These are phyloP conservation scores for Globisporangium orthogonon DNA, from an alignment of 352 stramenopile species.

Conservation along the genomic window DNA sequence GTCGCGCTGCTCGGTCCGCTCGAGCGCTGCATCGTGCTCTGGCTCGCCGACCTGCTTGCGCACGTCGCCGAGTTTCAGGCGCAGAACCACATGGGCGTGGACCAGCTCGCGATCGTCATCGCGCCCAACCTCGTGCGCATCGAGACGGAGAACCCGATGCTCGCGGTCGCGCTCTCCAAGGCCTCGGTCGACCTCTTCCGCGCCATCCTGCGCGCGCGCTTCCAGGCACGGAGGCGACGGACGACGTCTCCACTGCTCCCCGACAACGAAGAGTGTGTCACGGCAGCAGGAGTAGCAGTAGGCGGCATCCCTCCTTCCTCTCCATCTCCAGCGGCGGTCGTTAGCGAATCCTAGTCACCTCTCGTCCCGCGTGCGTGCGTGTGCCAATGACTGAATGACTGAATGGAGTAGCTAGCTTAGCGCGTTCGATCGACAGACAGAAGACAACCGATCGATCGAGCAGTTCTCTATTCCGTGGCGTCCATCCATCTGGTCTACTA, in stretches of 20 bases:
- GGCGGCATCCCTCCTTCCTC: background rate
- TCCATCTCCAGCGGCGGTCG: no score
- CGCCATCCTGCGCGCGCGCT: slow-evolving; percentile 35
- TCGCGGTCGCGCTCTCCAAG: slow-evolving; percentile 82
- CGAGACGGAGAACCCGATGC: slow-evolving; percentile 79
- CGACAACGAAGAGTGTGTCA: background rate
- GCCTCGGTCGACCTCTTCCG: slow-evolving; percentile 77
- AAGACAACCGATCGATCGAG: no score
- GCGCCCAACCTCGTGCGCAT: slow-evolving; percentile 86
- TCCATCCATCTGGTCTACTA: no score
- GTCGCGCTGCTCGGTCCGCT: slow-evolving; percentile 42
- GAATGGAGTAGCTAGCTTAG: background rate
- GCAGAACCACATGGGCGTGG: slow-evolving; percentile 86
- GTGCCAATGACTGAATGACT: no score
- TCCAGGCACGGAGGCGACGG: slow-evolving; percentile 15
- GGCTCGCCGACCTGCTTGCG: slow-evolving; percentile 79
- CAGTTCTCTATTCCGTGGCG: no score
- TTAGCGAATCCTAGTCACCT: slow-evolving; percentile 1
- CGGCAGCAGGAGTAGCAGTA: background rate
- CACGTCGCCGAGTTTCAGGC: slow-evolving; percentile 62
- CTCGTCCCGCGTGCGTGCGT: background rate
- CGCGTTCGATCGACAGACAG: no score
- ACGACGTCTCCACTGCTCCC: no score
- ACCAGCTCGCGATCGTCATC: slow-evolving; percentile 88
- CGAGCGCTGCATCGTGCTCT: slow-evolving; percentile 62